phyloP scores from a whole-genome alignment of 73 alveolate genomes.

The Tetrahymena thermophila region DNA sequence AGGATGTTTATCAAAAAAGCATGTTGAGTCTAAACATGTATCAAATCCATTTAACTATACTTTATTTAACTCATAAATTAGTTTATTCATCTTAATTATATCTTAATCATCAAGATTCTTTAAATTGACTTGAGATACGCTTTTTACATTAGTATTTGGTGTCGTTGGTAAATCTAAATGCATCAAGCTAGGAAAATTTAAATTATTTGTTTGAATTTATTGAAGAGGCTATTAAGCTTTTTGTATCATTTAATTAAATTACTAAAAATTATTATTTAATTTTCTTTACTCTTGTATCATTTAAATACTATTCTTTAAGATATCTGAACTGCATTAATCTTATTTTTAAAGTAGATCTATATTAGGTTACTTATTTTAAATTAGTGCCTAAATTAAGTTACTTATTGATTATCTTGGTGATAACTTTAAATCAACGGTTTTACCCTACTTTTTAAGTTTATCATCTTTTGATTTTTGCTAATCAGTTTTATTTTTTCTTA shows the following conservation, averaged over 20 bases:
- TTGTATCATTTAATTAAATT: not conserved
- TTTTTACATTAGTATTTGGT: not conserved
- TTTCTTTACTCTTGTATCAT: not conserved
- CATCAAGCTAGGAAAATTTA: not conserved
- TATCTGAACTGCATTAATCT: not conserved
- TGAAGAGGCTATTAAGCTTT: not conserved
- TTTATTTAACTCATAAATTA: not conserved
- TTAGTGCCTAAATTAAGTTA: not conserved
- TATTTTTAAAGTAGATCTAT: not conserved
- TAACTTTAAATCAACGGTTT: not conserved
- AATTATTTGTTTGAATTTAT: not conserved
- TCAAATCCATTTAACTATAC: not conserved
- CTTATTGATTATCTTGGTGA: not conserved
- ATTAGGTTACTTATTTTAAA: not conserved
- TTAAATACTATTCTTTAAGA: not conserved
- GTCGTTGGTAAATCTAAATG: not conserved
- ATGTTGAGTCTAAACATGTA: not conserved
- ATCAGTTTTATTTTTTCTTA: not conserved
- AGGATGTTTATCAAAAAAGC: not conserved
- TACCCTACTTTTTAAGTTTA: not conserved
- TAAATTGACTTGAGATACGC: not conserved
- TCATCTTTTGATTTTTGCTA: not conserved
- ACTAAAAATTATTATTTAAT: not conserved
- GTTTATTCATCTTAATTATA: not conserved
- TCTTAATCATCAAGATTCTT: not conserved